Evolutionary conservation across 305 asterid species (phyloP).

Genomic region (Solanum aculeatissimum): DNA sequence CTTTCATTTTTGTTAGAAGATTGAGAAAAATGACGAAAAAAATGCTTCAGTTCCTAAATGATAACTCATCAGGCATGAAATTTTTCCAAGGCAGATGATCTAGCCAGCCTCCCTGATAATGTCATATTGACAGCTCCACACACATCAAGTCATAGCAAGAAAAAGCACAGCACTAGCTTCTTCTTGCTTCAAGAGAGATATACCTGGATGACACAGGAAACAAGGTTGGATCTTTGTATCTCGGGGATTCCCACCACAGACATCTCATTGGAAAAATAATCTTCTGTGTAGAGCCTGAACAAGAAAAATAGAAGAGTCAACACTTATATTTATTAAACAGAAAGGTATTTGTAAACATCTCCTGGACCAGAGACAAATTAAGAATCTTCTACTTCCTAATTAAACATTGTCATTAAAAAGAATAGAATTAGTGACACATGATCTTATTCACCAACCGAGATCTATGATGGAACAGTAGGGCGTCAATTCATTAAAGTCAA

Average conservation of each 20-base stretch:
- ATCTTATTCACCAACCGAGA: background rate
- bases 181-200: background rate
- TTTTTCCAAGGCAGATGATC: background rate
- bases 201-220: slow-evolving; percentile 89
- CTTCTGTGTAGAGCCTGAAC: slow-evolving; percentile 88
- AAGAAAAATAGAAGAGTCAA: slow-evolving; percentile 4
- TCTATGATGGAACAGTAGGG: background rate
- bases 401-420: background rate
- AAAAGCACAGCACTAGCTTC: background rate
- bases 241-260: slow-evolving; percentile 78
- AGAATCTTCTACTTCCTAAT: background rate
- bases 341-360: background rate
- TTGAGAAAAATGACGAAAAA: background rate
- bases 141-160: background rate
- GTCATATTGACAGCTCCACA: background rate
- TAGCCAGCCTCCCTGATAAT: background rate
- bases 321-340: background rate
- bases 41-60: background rate
- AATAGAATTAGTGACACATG: background rate
- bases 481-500: background rate
- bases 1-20: background rate
- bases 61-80: background rate
- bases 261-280: slow-evolving; percentile 73
- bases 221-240: slow-evolving; percentile 95
- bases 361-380: background rate